A percentile compares a stretch with the other conserved stretches of the same genome.
These are phyloP conservation scores for Salvia hispanica DNA, from an alignment of 257 asterid species.

Conservation along the genomic window DNA sequence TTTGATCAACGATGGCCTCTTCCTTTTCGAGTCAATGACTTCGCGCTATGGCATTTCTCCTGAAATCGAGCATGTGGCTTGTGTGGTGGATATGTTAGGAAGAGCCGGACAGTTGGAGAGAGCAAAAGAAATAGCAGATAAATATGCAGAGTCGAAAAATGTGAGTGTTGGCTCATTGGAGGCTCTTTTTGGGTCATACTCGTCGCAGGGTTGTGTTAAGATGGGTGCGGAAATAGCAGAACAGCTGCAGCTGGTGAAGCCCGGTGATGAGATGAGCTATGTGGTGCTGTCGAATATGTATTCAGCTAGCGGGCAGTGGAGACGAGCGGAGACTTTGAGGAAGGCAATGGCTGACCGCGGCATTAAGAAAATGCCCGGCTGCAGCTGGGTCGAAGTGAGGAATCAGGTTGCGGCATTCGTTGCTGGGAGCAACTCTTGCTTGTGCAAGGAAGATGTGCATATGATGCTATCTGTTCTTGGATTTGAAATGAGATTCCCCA, in stretches of 20 bases:
- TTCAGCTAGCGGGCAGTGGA: slow-evolving; percentile 77
- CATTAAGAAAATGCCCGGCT: slow-evolving; percentile 60
- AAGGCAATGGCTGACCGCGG: slow-evolving; percentile 54
- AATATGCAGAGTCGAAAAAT: slow-evolving; percentile 28
- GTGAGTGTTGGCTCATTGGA: slow-evolving; percentile 42
- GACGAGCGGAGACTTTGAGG: slow-evolving; percentile 58
- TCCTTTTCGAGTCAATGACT: slow-evolving; percentile 57
- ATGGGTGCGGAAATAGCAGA: slow-evolving; percentile 50
- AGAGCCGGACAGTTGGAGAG: slow-evolving; percentile 57
- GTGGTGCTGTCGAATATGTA: slow-evolving; percentile 68
- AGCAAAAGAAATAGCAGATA: slow-evolving; percentile 50
- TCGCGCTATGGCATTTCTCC: slow-evolving; percentile 45
- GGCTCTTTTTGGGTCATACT: slow-evolving; percentile 57
- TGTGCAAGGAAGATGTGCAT: slow-evolving; percentile 39
- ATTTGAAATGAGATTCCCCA: slow-evolving; percentile 54
- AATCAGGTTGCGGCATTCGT: slow-evolving; percentile 48
- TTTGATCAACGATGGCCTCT: slow-evolving; percentile 47
- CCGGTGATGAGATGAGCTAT: slow-evolving; percentile 68
- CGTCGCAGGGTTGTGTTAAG: slow-evolving; percentile 40
- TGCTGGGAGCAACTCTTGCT: slow-evolving; percentile 49
- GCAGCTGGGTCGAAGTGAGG: slow-evolving; percentile 73
- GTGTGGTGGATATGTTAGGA: slow-evolving; percentile 69
- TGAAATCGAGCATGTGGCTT: slow-evolving; percentile 61
- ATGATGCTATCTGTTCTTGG: slow-evolving; percentile 42
- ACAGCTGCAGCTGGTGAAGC: slow-evolving; percentile 45